Percentiles rank a stretch among this genome's conserved stretches.
Evolutionary conservation across 768 basidiomycete genomes (phyloP).

Genomic region (Pluteus cervinus): DNA sequence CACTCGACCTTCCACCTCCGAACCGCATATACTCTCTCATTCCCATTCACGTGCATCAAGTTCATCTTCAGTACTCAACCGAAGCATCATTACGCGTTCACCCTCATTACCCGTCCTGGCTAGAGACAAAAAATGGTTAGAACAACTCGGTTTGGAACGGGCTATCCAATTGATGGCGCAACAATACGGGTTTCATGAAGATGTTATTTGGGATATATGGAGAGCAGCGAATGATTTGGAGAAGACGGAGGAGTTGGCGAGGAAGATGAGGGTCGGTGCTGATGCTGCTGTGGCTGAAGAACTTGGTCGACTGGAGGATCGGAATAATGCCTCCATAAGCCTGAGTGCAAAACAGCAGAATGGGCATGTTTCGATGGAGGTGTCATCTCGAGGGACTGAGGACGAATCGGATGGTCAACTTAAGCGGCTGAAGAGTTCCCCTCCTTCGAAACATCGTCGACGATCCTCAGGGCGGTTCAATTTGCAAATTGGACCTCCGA

Average conservation of each 20-base stretch:
- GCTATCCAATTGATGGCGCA: slow-evolving; percentile 33
- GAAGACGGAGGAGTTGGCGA: slow-evolving; percentile 30
- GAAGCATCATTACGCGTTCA: too few species aligned
- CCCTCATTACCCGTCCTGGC: too few species aligned
- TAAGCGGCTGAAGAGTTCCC: neutral
- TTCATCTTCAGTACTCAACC: slow-evolving; percentile 1
- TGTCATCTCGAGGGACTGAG: too few species aligned
- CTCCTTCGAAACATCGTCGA: slow-evolving; percentile 1
- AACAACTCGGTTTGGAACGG: slow-evolving; percentile 15
- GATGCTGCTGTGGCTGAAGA: too few species aligned
- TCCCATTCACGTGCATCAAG: neutral
- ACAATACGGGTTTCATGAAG: slow-evolving; percentile 37
- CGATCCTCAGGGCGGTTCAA: neutral
- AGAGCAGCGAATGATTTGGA: slow-evolving; percentile 24
- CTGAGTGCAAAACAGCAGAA: slow-evolving; percentile 4
- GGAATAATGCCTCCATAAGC: too few species aligned
- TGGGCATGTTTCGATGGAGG: too few species aligned
- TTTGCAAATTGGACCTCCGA: slow-evolving; percentile 16
- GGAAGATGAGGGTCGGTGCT: slow-evolving; percentile 30
- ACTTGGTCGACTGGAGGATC: too few species aligned
- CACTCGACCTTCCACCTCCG: too few species aligned
- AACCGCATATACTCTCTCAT: slow-evolving; percentile 4
- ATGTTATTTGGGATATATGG: slow-evolving; percentile 35
- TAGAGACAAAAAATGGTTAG: slow-evolving; percentile 1
- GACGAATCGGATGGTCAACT: too few species aligned